Conservation (phyloP, 73 alveolate species). For the Tetrahymena malaccensis region DNA sequence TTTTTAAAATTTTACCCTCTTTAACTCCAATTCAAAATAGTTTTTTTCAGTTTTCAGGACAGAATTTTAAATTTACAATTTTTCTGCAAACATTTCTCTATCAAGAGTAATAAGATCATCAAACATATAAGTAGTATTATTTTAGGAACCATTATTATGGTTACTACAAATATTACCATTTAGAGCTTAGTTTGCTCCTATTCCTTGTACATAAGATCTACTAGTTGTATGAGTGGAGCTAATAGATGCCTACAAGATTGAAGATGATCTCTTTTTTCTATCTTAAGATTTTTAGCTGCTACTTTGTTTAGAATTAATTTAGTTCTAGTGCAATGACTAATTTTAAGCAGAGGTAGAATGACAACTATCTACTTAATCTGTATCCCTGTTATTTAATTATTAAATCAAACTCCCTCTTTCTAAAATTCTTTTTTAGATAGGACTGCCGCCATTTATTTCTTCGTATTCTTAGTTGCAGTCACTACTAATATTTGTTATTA, state of each 20-base stretch:
- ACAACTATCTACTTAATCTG: not conserved
- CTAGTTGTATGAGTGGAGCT: not conserved
- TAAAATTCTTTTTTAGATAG: not conserved
- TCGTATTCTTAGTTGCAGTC: not conserved
- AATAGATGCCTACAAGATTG: not conserved
- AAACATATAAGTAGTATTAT: not conserved
- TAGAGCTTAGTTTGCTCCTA: not conserved
- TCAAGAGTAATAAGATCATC: not conserved
- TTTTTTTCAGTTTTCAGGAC: not conserved
- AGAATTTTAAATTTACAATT: not conserved
- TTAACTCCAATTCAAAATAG: not conserved
- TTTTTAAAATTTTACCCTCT: not conserved
- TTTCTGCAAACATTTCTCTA: not conserved
- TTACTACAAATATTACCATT: not conserved
- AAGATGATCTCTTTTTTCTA: not conserved
- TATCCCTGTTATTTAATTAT: not conserved
- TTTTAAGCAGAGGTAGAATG: not conserved
- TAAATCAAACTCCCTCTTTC: not conserved
- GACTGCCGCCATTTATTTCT: not conserved
- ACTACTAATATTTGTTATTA: not conserved
- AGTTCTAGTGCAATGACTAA: not conserved
- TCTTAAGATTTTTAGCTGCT: not conserved
- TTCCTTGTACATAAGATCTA: not conserved
- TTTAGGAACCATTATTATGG: not conserved
- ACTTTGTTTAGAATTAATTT: not conserved